These are phyloP conservation scores for Cutaneotrichosporon spelunceum DNA, from an alignment of 1,284 basidiomycete genomes.

Conservation along the genomic window DNA sequence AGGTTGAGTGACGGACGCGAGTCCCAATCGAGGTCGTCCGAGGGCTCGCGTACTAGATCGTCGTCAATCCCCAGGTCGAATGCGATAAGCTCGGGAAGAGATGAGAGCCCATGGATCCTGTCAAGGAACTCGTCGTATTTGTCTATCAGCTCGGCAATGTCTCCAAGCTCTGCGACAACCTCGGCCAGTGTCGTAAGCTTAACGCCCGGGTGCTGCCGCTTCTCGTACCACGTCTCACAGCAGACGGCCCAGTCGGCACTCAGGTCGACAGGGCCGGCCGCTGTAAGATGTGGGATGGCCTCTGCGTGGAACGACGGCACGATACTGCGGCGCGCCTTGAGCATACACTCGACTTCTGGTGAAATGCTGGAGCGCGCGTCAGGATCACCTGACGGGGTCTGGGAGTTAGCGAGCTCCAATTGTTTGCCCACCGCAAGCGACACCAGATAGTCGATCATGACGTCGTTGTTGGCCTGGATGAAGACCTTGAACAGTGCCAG, in stretches of 20 bases:
- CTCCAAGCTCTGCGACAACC: neutral
- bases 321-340: conserved; percentile 19
- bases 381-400: conserved; percentile 24
- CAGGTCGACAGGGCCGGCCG: conserved; percentile 31
- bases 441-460: conserved; percentile 35
- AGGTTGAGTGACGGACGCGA: conserved; percentile 16
- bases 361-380: neutral
- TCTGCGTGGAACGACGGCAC: conserved; percentile 20
- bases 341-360: conserved; percentile 14
- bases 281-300: conserved; percentile 23
- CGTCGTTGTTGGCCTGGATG: conserved; percentile 25
- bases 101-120: conserved; percentile 15
- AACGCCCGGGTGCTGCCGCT: conserved; percentile 19
- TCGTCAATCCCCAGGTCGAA: neutral
- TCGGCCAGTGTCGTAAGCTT: conserved; percentile 6
- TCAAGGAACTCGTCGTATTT: conserved; percentile 16
- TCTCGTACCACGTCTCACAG: conserved; percentile 29
- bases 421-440: conserved; percentile 12
- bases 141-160: conserved; percentile 13
- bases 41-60: neutral
- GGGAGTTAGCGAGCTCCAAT: neutral
- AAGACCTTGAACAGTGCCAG: conserved; percentile 26
- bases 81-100: neutral
- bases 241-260: conserved; percentile 30
- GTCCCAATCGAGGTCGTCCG: conserved; percentile 2